Conservation (phyloP, 805 yeast species). For the Lipomyces mesembrius region DNA sequence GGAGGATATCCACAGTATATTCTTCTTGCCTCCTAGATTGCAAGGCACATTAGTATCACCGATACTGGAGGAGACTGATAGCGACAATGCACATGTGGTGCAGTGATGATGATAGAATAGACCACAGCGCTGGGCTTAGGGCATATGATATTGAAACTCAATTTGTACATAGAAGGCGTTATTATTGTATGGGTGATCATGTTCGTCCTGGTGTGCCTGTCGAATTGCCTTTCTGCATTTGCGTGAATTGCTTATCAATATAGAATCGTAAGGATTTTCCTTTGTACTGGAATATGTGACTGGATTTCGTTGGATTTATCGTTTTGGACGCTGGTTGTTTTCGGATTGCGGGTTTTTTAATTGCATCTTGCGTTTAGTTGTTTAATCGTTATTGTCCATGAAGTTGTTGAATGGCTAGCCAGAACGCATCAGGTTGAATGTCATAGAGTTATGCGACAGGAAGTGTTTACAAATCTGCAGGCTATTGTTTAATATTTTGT, state of each 20-base stretch:
- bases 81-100: not conserved
- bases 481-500: not conserved
- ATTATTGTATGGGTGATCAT: not conserved
- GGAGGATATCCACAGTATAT: not conserved
- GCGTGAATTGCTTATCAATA: not conserved
- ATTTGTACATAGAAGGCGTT: not conserved
- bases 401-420: not conserved
- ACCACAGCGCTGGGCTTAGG: not conserved
- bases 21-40: not conserved
- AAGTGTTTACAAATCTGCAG: not conserved
- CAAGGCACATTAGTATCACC: not conserved
- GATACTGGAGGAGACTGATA: not conserved
- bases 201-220: not conserved
- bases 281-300: not conserved
- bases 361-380: not conserved
- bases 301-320: not conserved
- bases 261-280: not conserved
- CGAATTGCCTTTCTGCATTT: not conserved
- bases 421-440: not conserved
- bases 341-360: not conserved
- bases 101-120: not conserved
- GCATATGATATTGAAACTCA: not conserved
- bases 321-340: constrained; percentile 3
- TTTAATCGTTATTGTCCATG: not conserved
- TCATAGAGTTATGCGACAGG: not conserved